phyloP scores from a whole-genome alignment of 1,139 yeast species.

The Lodderomyces theae region DNA sequence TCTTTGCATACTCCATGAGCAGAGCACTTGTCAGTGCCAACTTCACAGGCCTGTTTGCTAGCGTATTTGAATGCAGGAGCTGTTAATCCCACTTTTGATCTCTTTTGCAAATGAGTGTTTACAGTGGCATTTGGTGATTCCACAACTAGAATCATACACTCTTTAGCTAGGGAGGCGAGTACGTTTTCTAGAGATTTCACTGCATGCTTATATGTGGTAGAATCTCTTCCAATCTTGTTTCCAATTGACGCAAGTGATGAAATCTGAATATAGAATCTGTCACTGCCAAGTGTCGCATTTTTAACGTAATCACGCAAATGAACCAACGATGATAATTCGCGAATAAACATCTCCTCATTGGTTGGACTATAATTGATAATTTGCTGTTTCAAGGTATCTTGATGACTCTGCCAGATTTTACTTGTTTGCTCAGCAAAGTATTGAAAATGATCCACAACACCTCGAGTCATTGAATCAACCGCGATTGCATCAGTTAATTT shows the following conservation, averaged over 20 bases:
- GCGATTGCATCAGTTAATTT: constrained; percentile 2
- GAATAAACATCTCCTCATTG: constrained; percentile 45
- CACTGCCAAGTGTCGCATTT: neutral
- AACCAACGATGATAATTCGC: constrained; percentile 47
- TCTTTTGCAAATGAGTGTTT: constrained; percentile 18
- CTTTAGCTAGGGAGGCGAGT: constrained; percentile 22
- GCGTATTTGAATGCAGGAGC: constrained; percentile 19
- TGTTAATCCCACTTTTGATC: constrained; percentile 17
- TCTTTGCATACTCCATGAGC: constrained; percentile 56
- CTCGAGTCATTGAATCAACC: too few relatives aligned
- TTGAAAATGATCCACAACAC: constrained; percentile 20
- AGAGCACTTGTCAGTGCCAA: constrained; percentile 54
- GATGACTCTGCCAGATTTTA: constrained; percentile 1
- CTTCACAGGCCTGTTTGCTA: constrained; percentile 52
- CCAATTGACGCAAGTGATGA: constrained; percentile 42
- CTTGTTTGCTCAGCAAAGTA: constrained; percentile 15
- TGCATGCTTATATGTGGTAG: constrained; percentile 40
- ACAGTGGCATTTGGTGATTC: constrained; percentile 23
- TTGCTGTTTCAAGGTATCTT: neutral
- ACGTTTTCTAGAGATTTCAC: constrained; percentile 25
- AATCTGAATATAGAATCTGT: constrained; percentile 29
- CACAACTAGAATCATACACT: constrained; percentile 33
- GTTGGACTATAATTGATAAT: constrained; percentile 22
- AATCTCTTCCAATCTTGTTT: constrained; percentile 39
- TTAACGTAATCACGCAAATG: constrained; percentile 25